Conservation (phyloP, 805 yeast genomes). For the Saitoella complicata region DNA sequence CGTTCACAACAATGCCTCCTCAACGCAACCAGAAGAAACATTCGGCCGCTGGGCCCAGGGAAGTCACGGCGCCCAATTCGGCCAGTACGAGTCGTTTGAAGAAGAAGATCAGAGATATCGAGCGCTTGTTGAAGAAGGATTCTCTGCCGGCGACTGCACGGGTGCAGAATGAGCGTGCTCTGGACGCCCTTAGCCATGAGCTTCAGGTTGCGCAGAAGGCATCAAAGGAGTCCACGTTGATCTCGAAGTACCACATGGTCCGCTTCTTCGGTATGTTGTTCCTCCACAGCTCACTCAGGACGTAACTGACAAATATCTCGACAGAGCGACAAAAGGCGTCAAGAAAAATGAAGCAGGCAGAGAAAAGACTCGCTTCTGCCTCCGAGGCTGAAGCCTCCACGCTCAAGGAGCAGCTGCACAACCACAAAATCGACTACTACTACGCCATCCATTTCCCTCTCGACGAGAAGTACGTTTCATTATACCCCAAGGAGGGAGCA, state of each 20-base stretch:
- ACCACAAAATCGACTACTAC: constrained; percentile 52
- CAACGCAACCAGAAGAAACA: too few species aligned
- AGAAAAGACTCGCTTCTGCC: constrained; percentile 19
- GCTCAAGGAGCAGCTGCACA: constrained; percentile 25
- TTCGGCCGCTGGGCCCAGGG: too few species aligned
- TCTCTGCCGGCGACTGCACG: constrained; percentile 37
- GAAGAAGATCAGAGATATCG: constrained; percentile 75
- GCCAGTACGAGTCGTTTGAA: constrained; percentile 29
- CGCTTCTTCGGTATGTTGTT: constrained; percentile 41
- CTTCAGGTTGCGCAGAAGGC: constrained; percentile 32
- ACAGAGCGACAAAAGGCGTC: constrained; percentile 66
- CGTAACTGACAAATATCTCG: too few species aligned
- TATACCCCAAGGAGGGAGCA: constrained; percentile 42
- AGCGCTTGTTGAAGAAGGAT: constrained; percentile 47
- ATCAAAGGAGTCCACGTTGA: constrained; percentile 33
- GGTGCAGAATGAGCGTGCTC: constrained; percentile 43
- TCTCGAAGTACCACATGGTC: constrained; percentile 80
- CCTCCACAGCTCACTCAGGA: too few species aligned
- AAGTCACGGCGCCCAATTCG: too few species aligned
- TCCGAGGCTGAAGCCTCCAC: constrained; percentile 14
- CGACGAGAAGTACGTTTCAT: constrained; percentile 59
- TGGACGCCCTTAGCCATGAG: constrained; percentile 47
- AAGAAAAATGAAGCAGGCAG: constrained; percentile 41
- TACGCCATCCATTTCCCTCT: constrained; percentile 67
- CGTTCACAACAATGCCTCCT: too few species aligned